Base-by-base conservation (phyloP, 176 grass and related monocot genomes). In the Calamus simplicifolius region DNA sequence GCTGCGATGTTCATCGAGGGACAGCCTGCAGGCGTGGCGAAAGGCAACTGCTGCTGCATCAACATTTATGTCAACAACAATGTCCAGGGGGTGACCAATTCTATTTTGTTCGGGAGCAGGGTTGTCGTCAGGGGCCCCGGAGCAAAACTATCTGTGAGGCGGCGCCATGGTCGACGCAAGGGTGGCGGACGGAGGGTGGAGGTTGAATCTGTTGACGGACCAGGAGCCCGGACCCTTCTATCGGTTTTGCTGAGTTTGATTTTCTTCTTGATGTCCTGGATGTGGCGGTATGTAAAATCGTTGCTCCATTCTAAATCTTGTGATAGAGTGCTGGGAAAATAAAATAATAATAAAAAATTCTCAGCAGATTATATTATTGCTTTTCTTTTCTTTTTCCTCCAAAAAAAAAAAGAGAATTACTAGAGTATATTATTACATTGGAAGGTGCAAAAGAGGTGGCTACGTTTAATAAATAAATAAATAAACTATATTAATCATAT, bases 21-120 rank as follows among this genome's bases (percentile, higher is more conserved):
- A 21, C 49, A 8, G 2, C 65, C 64, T n/a, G 17, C 29, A 53
- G 67, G 51, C 58, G 19, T 19, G 16, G 14, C 27, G 30, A 49
- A 16, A 35, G 49, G 50, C 28, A 12, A 64, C 19, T 74, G 66
- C 62, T 27, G 62, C 64, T 30, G 73, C 65, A 67, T 87, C 59
- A 87, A 75, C 64, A 77, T 90, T 59, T 86, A 88, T 50, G 68
- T 96, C 19, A 82, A 82, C 53, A 82, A 76, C 57, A 96, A 96
- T 60, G 73, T 90, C 63, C 86, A 96, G 51, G 86, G 86, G 5
- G 91, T 96, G 59, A 85, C 86, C 51, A 96, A 90, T 73, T 96
- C 91, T 23, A 71, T 90, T 51, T 54, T 96, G 50, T 58, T 96
- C 2, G 72, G 91, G 76, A 96, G 91, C 77, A 80, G 71, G 69